Conservation (phyloP, 768 basidiomycete species). For the Clitopilus hobsonii region DNA sequence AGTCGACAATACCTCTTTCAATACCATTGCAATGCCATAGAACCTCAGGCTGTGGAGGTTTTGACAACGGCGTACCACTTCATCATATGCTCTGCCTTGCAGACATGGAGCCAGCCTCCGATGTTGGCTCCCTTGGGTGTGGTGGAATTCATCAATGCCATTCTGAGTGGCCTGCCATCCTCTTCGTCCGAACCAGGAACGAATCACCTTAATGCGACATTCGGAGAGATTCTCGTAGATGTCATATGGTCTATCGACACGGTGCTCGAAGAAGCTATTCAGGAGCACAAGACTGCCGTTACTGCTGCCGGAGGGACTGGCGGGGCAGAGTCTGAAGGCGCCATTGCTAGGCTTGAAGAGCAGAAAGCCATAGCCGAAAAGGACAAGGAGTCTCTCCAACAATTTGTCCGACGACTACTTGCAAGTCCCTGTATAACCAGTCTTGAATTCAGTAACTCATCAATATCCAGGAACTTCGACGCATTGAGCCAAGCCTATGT, state of each 20-base stretch:
- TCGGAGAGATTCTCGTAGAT: constrained; percentile 74
- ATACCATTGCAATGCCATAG: constrained; percentile 55
- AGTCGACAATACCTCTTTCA: constrained; percentile 61
- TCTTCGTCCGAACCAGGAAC: constrained; percentile 58
- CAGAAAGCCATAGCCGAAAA: constrained; percentile 50
- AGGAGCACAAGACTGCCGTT: constrained; percentile 45
- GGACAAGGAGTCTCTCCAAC: constrained; percentile 58
- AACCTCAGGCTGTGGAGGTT: constrained; percentile 46
- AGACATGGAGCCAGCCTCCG: constrained; percentile 47
- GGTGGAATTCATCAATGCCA: constrained; percentile 59
- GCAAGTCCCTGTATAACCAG: constrained; percentile 31
- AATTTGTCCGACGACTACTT: constrained; percentile 56
- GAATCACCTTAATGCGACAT: constrained; percentile 35
- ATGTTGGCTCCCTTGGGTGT: constrained; percentile 46
- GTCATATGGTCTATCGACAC: constrained; percentile 79
- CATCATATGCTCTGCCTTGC: constrained; percentile 54
- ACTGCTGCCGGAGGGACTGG: constrained; percentile 7
- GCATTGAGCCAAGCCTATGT: constrained; percentile 58
- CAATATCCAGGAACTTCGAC: constrained; percentile 41
- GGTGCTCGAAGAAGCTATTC: constrained; percentile 65
- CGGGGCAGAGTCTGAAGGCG: background rate
- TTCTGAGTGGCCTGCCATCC: constrained; percentile 59
- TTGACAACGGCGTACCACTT: constrained; percentile 69
- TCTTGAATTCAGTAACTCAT: background rate
- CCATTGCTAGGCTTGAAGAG: constrained; percentile 31